These are phyloP conservation scores for Sphagnum contortum DNA, from an alignment of 225 moss, liverwort and hornwort species.

Conservation along the genomic window DNA sequence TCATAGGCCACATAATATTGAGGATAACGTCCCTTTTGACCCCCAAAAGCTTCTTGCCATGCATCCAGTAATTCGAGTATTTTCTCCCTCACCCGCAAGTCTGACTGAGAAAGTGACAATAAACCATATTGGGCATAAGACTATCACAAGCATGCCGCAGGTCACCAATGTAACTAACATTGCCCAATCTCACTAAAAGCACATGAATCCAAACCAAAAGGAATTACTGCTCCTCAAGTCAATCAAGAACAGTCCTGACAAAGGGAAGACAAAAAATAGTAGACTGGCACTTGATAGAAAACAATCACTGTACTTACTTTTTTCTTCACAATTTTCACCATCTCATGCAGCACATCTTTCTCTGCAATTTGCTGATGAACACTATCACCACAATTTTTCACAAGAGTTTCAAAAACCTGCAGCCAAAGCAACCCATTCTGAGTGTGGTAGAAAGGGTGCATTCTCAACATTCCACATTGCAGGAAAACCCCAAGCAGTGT, in stretches of 20 bases:
- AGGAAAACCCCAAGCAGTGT: not conserved
- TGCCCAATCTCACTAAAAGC: not conserved
- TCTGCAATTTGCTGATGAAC: slow-evolving; percentile 56
- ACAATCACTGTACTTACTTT: slow-evolving; percentile 15
- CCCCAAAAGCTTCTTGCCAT: slow-evolving; percentile 59
- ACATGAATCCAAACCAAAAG: not conserved
- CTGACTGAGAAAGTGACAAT: slow-evolving; percentile 20
- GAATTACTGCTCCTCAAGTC: not conserved
- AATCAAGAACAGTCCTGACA: not conserved
- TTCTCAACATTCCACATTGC: not conserved
- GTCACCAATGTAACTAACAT: not conserved
- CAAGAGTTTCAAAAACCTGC: slow-evolving; percentile 47
- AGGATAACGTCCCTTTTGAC: slow-evolving; percentile 37
- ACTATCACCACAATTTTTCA: slow-evolving; percentile 43
- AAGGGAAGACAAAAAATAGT: not conserved
- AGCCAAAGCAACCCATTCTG: not conserved
- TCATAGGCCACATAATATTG: slow-evolving; percentile 55
- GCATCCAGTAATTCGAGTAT: slow-evolving; percentile 41
- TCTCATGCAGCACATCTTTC: slow-evolving; percentile 51
- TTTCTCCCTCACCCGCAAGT: slow-evolving; percentile 48
- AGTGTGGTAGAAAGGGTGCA: no score
- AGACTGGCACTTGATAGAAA: not conserved
- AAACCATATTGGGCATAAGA: not conserved
- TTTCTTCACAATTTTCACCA: slow-evolving; percentile 49
- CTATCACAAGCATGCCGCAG: not conserved